Percentiles rank a stretch among this genome's conserved stretches.
Evolutionary conservation across 371 early-diverging fungal genomes (phyloP).

Genomic region (Rhizopus microsporus): DNA sequence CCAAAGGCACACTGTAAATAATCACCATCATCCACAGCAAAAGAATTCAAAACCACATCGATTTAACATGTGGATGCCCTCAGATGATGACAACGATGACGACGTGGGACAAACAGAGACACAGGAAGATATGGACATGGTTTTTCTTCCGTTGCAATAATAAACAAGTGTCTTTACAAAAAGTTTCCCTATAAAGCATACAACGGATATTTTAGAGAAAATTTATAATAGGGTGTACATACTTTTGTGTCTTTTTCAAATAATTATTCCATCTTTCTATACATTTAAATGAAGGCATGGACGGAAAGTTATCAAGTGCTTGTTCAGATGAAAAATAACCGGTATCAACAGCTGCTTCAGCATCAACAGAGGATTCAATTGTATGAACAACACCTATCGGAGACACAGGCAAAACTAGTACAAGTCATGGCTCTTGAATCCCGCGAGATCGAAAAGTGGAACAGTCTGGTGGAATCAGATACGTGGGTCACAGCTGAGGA

Average conservation of each 20-base stretch:
- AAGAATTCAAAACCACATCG: conserved; percentile 9
- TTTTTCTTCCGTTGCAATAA: conserved; percentile 10
- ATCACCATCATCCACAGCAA: neutral
- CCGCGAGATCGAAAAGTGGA: neutral
- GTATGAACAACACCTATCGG: conserved; percentile 11
- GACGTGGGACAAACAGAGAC: neutral
- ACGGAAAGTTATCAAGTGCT: neutral
- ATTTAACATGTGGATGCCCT: conserved; percentile 24
- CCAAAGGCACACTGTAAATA: neutral
- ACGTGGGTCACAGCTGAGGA: conserved; percentile 25
- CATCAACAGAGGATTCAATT: conserved; percentile 19
- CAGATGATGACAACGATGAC: conserved; percentile 7
- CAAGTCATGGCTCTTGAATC: conserved; percentile 1
- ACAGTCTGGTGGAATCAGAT: conserved; percentile 5
- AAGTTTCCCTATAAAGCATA: too few species aligned
- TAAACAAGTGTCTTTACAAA: neutral
- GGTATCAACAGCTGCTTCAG: conserved; percentile 6
- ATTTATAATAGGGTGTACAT: too few species aligned
- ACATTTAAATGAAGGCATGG: neutral
- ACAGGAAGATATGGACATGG: conserved; percentile 8
- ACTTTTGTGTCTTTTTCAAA: neutral
- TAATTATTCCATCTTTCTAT: neutral
- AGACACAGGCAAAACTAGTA: conserved; percentile 8
- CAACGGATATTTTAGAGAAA: too few species aligned
- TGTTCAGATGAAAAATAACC: conserved; percentile 10